Base-by-base conservation (phyloP, 1,284 basidiomycete species). In the Puccinia triticina region DNA sequence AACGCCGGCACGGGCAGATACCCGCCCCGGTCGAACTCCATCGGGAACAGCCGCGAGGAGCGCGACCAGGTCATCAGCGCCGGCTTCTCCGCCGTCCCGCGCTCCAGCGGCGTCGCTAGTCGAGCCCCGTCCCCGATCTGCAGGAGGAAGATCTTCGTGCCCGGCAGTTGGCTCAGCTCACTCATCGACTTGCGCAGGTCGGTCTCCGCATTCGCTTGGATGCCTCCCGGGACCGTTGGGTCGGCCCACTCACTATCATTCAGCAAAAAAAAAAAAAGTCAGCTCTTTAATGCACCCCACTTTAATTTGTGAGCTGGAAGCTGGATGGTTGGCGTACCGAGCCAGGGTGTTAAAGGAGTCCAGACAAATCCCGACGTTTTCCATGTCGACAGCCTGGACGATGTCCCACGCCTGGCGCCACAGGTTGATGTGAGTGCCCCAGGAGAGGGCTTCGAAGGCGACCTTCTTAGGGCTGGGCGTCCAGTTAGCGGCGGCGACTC, bases 311-410 rank as follows among this genome's bases (percentile, higher is more conserved):
- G 34, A 16, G 14, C 2, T 10, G 5, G 32, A 40, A 18, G 32
- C 29, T 67, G 57, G 23, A 64, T 83, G 40, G 78, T 59, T 55
- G 26, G 85, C 88, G 81, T 87, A 86, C 74, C 86, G 84, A 0
- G 85, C 88, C 8, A 88, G 83, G 1, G 86, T 87, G 83, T 88
- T 88, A 86, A 88, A 88, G 14, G 86, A 86, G 84, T 88, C 88
- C 81, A 88, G 84, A 75, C 86, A 86, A 59, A 88, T 83, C 5
- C 88, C 88, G 32, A 88, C 83, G 66, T 88, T 87, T 29, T 83
- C 77, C 3, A 85, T 82, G 82, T 87, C 83, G 16, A 85, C 85
- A 8, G 66, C 40, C 40, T 84, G 83, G 8, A 88, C 85, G 11
- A 86, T 85, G 16, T 86, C 83, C 85, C 85, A 88, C 0, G 86